Conservation (phyloP, 805 yeast genomes). For the Candida parachauliodes region DNA sequence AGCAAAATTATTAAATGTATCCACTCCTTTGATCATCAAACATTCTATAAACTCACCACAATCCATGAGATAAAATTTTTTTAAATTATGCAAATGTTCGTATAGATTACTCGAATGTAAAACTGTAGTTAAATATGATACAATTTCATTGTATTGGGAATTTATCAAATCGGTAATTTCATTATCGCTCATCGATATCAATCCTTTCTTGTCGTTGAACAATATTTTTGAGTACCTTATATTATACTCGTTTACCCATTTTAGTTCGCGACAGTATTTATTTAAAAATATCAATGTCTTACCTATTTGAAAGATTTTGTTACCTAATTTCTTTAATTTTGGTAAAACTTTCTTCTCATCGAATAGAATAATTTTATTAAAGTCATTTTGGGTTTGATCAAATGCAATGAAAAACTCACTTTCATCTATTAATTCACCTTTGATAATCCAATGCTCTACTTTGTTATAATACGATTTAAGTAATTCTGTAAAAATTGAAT, state of each 20-base stretch:
- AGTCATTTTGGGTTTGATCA: slow-evolving; percentile 23
- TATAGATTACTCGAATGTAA: slow-evolving; percentile 46
- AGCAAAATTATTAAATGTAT: slow-evolving; percentile 58
- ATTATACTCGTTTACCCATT: slow-evolving; percentile 54
- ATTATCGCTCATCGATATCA: slow-evolving; percentile 31
- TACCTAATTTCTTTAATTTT: slow-evolving; percentile 27
- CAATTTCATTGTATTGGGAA: slow-evolving; percentile 49
- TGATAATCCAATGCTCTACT: slow-evolving; percentile 61
- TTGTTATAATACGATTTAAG: slow-evolving; percentile 59
- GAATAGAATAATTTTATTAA: slow-evolving; percentile 32
- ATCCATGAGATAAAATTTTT: slow-evolving; percentile 64
- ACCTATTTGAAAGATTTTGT: slow-evolving; percentile 63
- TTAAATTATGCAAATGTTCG: slow-evolving; percentile 57
- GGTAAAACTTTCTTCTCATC: slow-evolving; percentile 39
- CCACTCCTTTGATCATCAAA: slow-evolving; percentile 52
- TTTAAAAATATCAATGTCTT: slow-evolving; percentile 63
- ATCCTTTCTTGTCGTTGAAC: slow-evolving; percentile 28
- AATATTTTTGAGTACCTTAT: slow-evolving; percentile 28
- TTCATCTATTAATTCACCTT: slow-evolving; percentile 58
- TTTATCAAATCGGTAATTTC: slow-evolving; percentile 30
- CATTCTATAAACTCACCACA: slow-evolving; percentile 80
- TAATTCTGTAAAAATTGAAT: slow-evolving; percentile 32
- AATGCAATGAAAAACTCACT: slow-evolving; percentile 61
- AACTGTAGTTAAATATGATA: slow-evolving; percentile 47
- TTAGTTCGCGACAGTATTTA: slow-evolving; percentile 60